A percentile compares a stretch with the other conserved stretches of the same genome.
Evolutionary conservation across 2,329 filamentous ascomycete genomes (phyloP).

Genomic region (Verticillium zaregamsianum): DNA sequence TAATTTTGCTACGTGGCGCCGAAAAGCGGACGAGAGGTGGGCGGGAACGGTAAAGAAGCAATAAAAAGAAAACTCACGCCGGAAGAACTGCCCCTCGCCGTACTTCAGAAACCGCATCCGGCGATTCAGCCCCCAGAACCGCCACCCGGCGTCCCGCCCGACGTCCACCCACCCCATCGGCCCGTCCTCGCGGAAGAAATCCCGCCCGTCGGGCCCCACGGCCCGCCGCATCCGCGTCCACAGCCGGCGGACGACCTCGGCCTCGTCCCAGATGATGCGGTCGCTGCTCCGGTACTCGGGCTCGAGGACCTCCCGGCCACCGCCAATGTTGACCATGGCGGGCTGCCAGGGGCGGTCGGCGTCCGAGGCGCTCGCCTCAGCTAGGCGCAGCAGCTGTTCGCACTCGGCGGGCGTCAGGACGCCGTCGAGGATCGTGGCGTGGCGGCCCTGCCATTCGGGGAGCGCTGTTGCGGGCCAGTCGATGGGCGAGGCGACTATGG

Average conservation of each 20-base stretch:
- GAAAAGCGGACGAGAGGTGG: not conserved
- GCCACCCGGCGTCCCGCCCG: conserved; percentile 27
- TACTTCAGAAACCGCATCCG: conserved; percentile 74
- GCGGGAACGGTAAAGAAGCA: not conserved
- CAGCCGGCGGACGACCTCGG: conserved; percentile 56
- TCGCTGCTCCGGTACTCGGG: conserved; percentile 63
- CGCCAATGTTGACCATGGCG: conserved; percentile 64
- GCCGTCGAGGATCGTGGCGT: conserved; percentile 58
- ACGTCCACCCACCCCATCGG: conserved; percentile 28
- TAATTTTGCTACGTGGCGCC: not conserved
- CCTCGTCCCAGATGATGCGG: conserved; percentile 72
- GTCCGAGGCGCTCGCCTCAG: conserved; percentile 49
- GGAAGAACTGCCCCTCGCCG: conserved; percentile 67
- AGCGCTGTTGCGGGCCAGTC: conserved; percentile 47
- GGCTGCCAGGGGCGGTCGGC: conserved; percentile 52
- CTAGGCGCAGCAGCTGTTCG: conserved; percentile 42
- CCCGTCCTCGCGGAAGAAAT: not conserved
- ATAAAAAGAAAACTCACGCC: conserved; percentile 30
- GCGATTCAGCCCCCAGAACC: conserved; percentile 59
- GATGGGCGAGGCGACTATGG: conserved; percentile 40
- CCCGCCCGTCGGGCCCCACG: conserved; percentile 34
- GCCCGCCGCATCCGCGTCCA: conserved; percentile 52
- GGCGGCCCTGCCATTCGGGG: conserved; percentile 45
- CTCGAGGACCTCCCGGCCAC: conserved; percentile 53
- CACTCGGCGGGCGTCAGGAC: conserved; percentile 57